A percentile compares a stretch with the other conserved stretches of the same genome.
Evolutionary conservation across 305 asterid species (phyloP).

Genomic region (Fraxinus floribunda): DNA sequence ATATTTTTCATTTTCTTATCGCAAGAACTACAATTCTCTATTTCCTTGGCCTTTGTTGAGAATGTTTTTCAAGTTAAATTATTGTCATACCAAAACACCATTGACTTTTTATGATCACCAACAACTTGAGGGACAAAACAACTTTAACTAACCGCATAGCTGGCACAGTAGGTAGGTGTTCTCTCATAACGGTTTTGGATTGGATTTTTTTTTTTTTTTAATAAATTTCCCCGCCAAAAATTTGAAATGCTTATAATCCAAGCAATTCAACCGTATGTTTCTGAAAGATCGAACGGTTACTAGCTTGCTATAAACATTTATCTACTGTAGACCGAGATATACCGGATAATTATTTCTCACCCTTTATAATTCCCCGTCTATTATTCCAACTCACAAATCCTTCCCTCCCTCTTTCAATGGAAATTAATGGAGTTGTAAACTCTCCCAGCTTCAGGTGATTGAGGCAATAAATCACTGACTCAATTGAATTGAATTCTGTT

Average conservation of each 20-base stretch:
- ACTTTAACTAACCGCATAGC: constrained; percentile 28
- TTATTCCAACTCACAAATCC: not conserved
- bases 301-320: not conserved
- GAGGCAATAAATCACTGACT: not conserved
- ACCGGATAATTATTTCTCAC: constrained; percentile 8
- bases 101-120: not conserved
- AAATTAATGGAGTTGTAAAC: not conserved
- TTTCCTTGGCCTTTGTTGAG: not conserved
- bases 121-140: not conserved
- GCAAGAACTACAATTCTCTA: not conserved
- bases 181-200: constrained; percentile 33
- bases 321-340: constrained; percentile 10
- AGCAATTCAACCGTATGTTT: constrained; percentile 20
- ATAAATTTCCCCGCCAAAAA: constrained; percentile 32
- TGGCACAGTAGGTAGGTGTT: constrained; percentile 32
- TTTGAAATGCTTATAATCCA: constrained; percentile 30
- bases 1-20: not conserved
- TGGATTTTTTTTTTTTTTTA: not conserved
- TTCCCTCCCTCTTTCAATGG: not conserved
- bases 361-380: constrained; percentile 28
- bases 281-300: not conserved
- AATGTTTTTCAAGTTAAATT: not conserved
- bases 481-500: not conserved
- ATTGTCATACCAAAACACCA: not conserved
- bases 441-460: not conserved